Evolutionary conservation across 345 rosid genomes (phyloP), one percentile per base, ranked within the genome.

Genomic region (Gossypium raimondii): DNA sequence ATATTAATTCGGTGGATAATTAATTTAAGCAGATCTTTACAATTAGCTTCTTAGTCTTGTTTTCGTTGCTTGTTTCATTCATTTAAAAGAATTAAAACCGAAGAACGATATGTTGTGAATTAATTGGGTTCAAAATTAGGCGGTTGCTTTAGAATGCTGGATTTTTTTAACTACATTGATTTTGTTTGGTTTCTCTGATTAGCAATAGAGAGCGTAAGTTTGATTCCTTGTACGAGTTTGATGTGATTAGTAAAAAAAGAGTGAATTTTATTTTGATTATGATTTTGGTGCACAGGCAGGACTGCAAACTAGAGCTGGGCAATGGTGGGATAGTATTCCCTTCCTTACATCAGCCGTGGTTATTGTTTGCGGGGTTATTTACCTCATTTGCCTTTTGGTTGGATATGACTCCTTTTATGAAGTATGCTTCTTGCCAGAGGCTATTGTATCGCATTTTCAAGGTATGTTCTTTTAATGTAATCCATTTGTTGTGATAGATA

Each of bases 281-380:
- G 64, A 51, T 76, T 47, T 5, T 77, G 76, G 60, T 52, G 57
- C 60, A 16, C 86, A 94, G 98, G 97, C 95, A 11, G 90, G 97
- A n/a, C 55, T 94, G 67, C 89, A 86, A 52, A 91, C 98, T 43
- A 82, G 96, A 78, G 77, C 76, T 57, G 80, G 86, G 55, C 97
- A 95, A 71, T 95, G 94, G 97, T 93, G 99, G 98, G 94, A 91
- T 56, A 81, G 88, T 57, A 88, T 95, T 75, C 98, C 99, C 0
- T 93, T 95, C 78, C 86, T 91, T 68, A 90, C 97, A 8, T 93
- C 98, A 7, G 85, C 90, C 0, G 82, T 93, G 68, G 93, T 91
- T 75, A 81, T 91, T 56, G 86, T 86, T 70, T 91, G 97, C 75
- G 91, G 93, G 20, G 52, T 70, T 60, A 87, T 93, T 68, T 93